phyloP scores from a whole-genome alignment of 2,329 filamentous ascomycete species.

The Colletotrichum sp. region DNA sequence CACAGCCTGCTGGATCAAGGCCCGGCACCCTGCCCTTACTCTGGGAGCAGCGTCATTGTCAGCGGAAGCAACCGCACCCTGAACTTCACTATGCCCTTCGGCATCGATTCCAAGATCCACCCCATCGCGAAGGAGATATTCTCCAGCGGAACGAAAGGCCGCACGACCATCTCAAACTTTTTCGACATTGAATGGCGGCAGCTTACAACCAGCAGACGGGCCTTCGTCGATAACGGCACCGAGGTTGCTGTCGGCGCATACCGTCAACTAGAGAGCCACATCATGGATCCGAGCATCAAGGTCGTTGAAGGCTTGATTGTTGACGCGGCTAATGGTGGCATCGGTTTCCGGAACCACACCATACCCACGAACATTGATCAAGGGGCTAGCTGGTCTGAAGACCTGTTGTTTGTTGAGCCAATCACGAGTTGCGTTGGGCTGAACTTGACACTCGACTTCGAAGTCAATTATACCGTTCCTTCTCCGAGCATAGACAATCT shows the following conservation, averaged over 20 bases:
- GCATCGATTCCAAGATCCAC: neutral
- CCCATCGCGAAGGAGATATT: slow-evolving; percentile 31
- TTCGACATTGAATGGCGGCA: slow-evolving; percentile 45
- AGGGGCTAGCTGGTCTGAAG: slow-evolving; percentile 50
- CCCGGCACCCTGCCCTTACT: slow-evolving; percentile 30
- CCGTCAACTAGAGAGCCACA: slow-evolving; percentile 27
- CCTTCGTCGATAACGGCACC: slow-evolving; percentile 33
- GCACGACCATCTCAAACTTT: slow-evolving; percentile 42
- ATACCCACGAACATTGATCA: slow-evolving; percentile 33
- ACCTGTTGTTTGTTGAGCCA: slow-evolving; percentile 52
- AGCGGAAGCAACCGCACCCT: slow-evolving; percentile 27
- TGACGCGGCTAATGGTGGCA: slow-evolving; percentile 42
- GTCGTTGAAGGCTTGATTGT: slow-evolving; percentile 49
- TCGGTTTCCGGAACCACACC: slow-evolving; percentile 52
- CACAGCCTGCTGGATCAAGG: slow-evolving; percentile 21
- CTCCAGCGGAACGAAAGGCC: slow-evolving; percentile 35
- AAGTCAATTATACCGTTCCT: slow-evolving; percentile 22
- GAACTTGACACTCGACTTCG: slow-evolving; percentile 48
- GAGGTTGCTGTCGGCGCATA: slow-evolving; percentile 30
- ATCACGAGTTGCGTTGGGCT: slow-evolving; percentile 47
- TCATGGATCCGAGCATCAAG: slow-evolving; percentile 35
- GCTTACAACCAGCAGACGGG: slow-evolving; percentile 22
- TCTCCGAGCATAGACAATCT: slow-evolving; percentile 24
- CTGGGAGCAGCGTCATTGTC: slow-evolving; percentile 15
- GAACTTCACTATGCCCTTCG: slow-evolving; percentile 10